Base-by-base conservation (phyloP, 2,329 filamentous ascomycete species). In the Fusarium sp. region DNA sequence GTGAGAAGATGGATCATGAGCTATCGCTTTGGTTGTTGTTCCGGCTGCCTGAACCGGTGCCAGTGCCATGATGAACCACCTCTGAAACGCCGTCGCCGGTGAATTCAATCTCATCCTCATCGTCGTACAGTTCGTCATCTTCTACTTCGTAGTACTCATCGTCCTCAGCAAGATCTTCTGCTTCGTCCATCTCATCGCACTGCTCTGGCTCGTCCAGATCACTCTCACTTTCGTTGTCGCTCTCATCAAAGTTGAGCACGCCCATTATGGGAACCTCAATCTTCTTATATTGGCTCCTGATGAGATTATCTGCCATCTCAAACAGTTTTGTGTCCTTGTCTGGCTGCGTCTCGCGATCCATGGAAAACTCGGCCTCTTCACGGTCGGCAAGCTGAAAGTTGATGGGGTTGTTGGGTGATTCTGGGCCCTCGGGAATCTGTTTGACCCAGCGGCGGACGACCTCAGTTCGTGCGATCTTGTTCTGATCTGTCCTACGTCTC, bases 221-320 rank as follows among this genome's bases (percentile, higher is more conserved):
- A 30, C 75, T 75, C 39, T 81, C 79, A 51, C 76, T 80, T 47
- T 82, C 80, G 44, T 78, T 80, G 61, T 80, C 79, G 62, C 81
- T 82, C 61, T 82, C 77, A 32, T 83, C 81, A 66, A 84, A 81
- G 52, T 78, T 79, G 58, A 84, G 71, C 8, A 80, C 75, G 13
- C 82, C 82, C 72, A 84, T 75, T 56, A 84, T 72, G 40, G 82
- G 82, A 62, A 84, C 79, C 57, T 83, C 80, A 35, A 82, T 78
- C 71, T 80, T 78, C 47, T 79, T 78, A 67, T 83, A 77, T 71
- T 84, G 82, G 67, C 80, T 83, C 74, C 79, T 82, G 75, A 84
- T 83, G 60, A 84, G 75, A 62, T 81, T 79, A 69, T 83, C 81
- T 48, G 82, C 82, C 65, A 83, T 79, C 45, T 77, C 75, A 51